Base-by-base conservation (phyloP, 192 early-diverging fungal species). In the Geranomyces michiganensis region DNA sequence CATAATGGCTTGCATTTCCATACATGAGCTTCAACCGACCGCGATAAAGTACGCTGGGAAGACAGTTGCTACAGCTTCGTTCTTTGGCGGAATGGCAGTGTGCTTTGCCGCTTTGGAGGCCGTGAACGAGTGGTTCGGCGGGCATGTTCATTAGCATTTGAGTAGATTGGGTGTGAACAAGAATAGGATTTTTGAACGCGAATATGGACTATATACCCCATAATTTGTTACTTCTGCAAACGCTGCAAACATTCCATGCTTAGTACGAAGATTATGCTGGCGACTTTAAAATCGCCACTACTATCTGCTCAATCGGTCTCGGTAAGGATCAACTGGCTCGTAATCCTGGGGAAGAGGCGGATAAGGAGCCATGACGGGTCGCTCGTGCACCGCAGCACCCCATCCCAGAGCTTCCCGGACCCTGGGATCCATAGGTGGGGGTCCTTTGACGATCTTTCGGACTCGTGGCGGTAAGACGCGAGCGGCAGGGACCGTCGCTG, bases 1-100 rank as follows among this genome's bases (percentile, higher is more conserved):
- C 21, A 79, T 86, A 41, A 86, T 86, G 84, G 70, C 72, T 19
- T 83, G 81, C 74, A 86, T 86, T 61, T 84, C 82, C 2, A 72
- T 86, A 1, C 77, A 86, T 60, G 84, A 86, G 65, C 68, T 86
- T 21, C 76, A 76, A 43, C 84, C 84, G 1, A 82, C 77, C 12
- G 78, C 82, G 19, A 78, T 86, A 31, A 58, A 77, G 58, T 86
- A 76, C 59, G 68, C 79, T 33, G 84, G 84, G 47, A 81, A 79
- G 59, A 71, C 24, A 9, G 41, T 41, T 17, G 75, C 84, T 3
- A 73, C 80, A 0, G 36, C 75, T 8, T 71, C 76, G 30, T 74
- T 86, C 46, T 84, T 81, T 70, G 55, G 44, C 6, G 84, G 81
- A 12, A 83, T 83, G 81, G 67, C 78, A 10, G 77, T 81, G 31